phyloP scores from a whole-genome alignment of 192 early-diverging fungal species.

The Backusella australiensis region DNA sequence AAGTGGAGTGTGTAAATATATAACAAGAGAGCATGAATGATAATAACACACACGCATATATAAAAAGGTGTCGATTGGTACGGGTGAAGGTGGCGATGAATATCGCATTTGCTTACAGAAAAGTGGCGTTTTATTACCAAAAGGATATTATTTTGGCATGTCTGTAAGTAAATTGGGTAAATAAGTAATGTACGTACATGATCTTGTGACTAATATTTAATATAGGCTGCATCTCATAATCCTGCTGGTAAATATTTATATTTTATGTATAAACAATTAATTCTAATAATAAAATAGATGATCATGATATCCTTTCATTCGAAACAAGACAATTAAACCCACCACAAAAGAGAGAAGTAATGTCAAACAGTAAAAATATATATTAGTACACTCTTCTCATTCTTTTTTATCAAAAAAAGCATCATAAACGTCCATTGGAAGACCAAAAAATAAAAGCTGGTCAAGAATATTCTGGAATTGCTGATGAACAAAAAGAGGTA shows the following conservation, averaged over 20 bases:
- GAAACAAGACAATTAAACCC: conserved; percentile 73
- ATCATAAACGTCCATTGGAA: conserved; percentile 21
- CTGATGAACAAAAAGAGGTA: conserved; percentile 35
- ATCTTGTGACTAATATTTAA: neutral
- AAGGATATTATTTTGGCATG: conserved; percentile 75
- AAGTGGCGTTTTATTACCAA: conserved; percentile 54
- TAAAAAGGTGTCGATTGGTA: conserved; percentile 45
- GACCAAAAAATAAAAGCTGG: conserved; percentile 28
- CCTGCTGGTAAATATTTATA: conserved; percentile 20
- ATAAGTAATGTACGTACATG: neutral
- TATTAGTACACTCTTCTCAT: neutral
- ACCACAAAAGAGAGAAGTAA: conserved; percentile 41
- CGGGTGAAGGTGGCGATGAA: conserved; percentile 46
- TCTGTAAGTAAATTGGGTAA: conserved; percentile 41
- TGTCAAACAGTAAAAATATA: neutral
- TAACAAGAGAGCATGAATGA: no score
- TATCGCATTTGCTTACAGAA: conserved; percentile 58
- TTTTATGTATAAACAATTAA: neutral
- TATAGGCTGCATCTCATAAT: conserved; percentile 35
- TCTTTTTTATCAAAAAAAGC: neutral
- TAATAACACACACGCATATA: conserved; percentile 28
- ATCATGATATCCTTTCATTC: conserved; percentile 72
- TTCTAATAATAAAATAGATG: conserved; percentile 42
- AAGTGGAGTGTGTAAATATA: neutral
- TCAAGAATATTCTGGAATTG: conserved; percentile 26